Percentiles rank a stretch among this genome's conserved stretches.
phyloP scores from a whole-genome alignment of 2,329 filamentous ascomycete genomes.

The Aureobasidium sp. region DNA sequence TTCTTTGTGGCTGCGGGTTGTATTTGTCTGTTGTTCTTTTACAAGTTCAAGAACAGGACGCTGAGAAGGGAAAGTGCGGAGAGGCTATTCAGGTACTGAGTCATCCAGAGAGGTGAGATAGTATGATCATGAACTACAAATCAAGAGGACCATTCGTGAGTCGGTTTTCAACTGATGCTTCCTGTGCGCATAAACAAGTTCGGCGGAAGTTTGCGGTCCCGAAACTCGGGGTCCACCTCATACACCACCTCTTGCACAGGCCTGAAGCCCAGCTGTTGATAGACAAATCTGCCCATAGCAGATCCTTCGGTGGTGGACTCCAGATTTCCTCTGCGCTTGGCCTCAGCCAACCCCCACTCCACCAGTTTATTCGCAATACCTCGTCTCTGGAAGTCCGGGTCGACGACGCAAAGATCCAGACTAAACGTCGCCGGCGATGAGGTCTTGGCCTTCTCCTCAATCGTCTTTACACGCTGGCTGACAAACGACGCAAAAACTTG shows the following conservation, averaged over 20 bases:
- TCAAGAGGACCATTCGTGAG: too few relatives aligned
- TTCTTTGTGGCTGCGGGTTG: slow-evolving; percentile 53
- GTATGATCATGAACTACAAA: too few relatives aligned
- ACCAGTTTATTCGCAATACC: slow-evolving; percentile 32
- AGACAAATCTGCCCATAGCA: slow-evolving; percentile 31
- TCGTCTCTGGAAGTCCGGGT: slow-evolving; percentile 47
- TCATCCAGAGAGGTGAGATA: too few relatives aligned
- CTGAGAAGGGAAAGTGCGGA: slow-evolving; percentile 10
- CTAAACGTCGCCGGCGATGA: slow-evolving; percentile 43
- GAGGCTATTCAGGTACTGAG: slow-evolving; percentile 15
- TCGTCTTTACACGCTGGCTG: slow-evolving; percentile 37
- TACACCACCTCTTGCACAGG: slow-evolving; percentile 28
- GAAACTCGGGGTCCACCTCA: slow-evolving; percentile 31
- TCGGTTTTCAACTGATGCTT: too few relatives aligned
- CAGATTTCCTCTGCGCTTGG: slow-evolving; percentile 28
- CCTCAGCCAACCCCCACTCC: slow-evolving; percentile 30
- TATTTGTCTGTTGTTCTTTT: slow-evolving; percentile 49
- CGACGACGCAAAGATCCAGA: slow-evolving; percentile 47
- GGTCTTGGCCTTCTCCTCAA: slow-evolving; percentile 35
- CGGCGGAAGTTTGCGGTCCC: slow-evolving; percentile 26
- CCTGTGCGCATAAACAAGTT: slow-evolving; percentile 33
- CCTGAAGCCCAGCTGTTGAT: slow-evolving; percentile 29
- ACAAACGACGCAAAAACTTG: slow-evolving; percentile 43
- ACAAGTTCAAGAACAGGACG: slow-evolving; percentile 42
- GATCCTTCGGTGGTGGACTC: slow-evolving; percentile 33